These are phyloP conservation scores for Paracoccidioides brasiliensis DNA, from an alignment of 2,329 filamentous ascomycete species.

Conservation along the genomic window DNA sequence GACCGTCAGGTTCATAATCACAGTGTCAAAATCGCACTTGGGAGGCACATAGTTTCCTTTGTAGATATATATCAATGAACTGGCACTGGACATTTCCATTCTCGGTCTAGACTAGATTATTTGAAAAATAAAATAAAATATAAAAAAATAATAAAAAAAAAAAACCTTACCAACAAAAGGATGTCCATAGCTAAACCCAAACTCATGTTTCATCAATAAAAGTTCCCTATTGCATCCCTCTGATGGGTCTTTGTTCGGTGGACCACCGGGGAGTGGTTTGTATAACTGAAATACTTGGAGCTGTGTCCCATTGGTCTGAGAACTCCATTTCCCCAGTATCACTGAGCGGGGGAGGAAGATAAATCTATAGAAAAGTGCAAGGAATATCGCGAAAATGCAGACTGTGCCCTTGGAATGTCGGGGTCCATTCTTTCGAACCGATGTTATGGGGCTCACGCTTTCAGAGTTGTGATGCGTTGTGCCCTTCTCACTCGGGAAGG, in stretches of 20 bases:
- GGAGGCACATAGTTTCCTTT: conserved; percentile 54
- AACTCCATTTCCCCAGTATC: neutral
- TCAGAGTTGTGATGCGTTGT: neutral
- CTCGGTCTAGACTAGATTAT: too few relatives aligned
- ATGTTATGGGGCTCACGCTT: neutral
- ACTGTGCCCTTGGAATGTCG: neutral
- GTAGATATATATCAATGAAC: neutral
- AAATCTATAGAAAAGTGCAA: neutral
- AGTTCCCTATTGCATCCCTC: conserved; percentile 23
- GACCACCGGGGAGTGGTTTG: conserved; percentile 45
- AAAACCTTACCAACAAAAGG: conserved; percentile 54
- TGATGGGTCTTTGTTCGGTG: conserved; percentile 17
- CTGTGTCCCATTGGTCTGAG: neutral
- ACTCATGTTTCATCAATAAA: conserved; percentile 56
- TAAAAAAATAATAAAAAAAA: neutral
- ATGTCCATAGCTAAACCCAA: conserved; percentile 58
- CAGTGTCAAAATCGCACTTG: conserved; percentile 56
- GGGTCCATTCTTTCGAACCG: neutral
- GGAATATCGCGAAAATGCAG: neutral
- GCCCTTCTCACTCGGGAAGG: neutral
- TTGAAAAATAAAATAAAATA: too few relatives aligned
- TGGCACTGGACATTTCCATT: neutral
- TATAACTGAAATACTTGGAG: conserved; percentile 55
- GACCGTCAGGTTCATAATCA: conserved; percentile 64
- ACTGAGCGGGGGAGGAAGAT: neutral